These are phyloP conservation scores for Termitomyces sp. DNA, from an alignment of 768 basidiomycete species.

Conservation along the genomic window DNA sequence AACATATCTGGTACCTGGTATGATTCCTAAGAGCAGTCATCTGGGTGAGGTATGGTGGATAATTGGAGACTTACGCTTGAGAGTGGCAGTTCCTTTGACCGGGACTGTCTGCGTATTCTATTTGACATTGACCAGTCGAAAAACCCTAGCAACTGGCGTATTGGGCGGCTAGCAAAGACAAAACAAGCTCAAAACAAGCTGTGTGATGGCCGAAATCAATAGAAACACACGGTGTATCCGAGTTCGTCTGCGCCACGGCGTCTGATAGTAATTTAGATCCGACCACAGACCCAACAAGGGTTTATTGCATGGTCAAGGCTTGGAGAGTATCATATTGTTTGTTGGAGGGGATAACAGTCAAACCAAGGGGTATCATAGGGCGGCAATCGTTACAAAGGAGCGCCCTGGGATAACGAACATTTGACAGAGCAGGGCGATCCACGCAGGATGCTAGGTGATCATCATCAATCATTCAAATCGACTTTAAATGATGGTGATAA, in stretches of 20 bases:
- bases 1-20: too few relatives aligned
- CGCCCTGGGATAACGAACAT: not conserved
- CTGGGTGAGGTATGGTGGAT: too few relatives aligned
- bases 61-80: not conserved
- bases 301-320: not conserved
- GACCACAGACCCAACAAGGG: not conserved
- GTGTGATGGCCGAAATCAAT: not conserved
- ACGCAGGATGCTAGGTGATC: not conserved
- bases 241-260: not conserved
- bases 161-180: not conserved
- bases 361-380: not conserved
- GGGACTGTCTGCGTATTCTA: not conserved
- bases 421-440: not conserved
- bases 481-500: not conserved
- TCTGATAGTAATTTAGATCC: not conserved
- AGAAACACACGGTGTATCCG: not conserved
- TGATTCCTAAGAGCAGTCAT: not conserved
- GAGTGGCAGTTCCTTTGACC: not conserved
- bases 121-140: not conserved
- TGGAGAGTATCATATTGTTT: not conserved
- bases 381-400: not conserved
- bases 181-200: not conserved
- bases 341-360: not conserved
- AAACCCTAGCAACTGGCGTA: not conserved
- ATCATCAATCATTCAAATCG: not conserved